Evolutionary conservation across 2,329 filamentous ascomycete genomes (phyloP).

Genomic region (Cytospora piceicola): DNA sequence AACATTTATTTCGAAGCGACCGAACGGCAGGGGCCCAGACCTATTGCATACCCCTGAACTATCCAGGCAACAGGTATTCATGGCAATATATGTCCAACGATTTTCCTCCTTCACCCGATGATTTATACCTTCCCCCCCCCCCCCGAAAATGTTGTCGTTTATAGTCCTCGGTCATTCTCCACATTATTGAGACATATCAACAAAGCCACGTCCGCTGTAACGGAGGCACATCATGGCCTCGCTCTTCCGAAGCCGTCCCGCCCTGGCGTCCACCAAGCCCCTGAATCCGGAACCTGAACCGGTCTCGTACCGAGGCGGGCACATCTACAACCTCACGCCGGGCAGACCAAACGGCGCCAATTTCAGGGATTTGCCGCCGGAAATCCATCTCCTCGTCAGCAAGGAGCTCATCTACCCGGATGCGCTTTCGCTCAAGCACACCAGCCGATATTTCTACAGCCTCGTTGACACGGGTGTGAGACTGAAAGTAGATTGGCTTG

Average conservation of each 20-base stretch:
- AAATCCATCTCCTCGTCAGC: slow-evolving; percentile 68
- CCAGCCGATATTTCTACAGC: slow-evolving; percentile 63
- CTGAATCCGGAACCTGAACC: background rate
- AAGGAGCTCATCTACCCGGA: slow-evolving; percentile 69
- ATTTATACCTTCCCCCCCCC: background rate
- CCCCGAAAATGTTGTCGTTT: background rate
- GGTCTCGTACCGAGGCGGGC: background rate
- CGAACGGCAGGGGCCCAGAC: background rate
- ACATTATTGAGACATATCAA: background rate
- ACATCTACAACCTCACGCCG: background rate
- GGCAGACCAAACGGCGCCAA: slow-evolving; percentile 24
- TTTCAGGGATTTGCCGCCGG: slow-evolving; percentile 61
- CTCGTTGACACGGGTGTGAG: slow-evolving; percentile 68
- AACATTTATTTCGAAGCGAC: background rate
- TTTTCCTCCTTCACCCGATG: no score
- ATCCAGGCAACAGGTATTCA: slow-evolving; percentile 25
- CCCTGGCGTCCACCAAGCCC: background rate
- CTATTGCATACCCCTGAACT: background rate
- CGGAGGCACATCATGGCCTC: slow-evolving; percentile 11
- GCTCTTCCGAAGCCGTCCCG: background rate
- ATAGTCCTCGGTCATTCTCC: background rate
- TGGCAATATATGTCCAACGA: background rate
- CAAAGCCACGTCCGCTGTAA: background rate
- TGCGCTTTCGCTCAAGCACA: slow-evolving; percentile 71
- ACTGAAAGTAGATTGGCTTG: slow-evolving; percentile 71